Conservation (phyloP, 1,284 basidiomycete species). For the Rhodotorula sp. region DNA sequence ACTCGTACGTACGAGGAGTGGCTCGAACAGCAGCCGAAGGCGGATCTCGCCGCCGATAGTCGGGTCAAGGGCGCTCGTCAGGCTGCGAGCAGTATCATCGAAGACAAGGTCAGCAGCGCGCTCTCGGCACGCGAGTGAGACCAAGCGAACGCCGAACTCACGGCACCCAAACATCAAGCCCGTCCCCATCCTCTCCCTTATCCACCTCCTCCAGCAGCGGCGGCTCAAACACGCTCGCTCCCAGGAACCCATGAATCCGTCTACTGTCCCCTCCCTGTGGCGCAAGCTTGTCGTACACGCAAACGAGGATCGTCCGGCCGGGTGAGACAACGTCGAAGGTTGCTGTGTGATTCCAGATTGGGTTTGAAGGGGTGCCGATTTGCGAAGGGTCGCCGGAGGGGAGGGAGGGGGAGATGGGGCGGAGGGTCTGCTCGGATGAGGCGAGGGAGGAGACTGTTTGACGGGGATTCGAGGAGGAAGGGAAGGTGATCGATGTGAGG, state of each 20-base stretch:
- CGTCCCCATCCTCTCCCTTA: slow-evolving; percentile 44
- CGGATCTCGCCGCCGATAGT: slow-evolving; percentile 34
- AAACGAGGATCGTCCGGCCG: slow-evolving; percentile 48
- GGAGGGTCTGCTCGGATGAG: slow-evolving; percentile 2
- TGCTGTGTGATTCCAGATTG: slow-evolving; percentile 50
- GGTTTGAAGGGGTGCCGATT: slow-evolving; percentile 41
- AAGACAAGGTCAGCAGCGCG: background rate
- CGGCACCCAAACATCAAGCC: slow-evolving; percentile 50
- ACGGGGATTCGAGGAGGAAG: background rate
- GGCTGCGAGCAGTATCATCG: background rate
- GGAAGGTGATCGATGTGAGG: background rate
- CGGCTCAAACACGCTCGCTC: slow-evolving; percentile 48
- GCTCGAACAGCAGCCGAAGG: slow-evolving; percentile 29
- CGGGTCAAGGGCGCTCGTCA: slow-evolving; percentile 30
- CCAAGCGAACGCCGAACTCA: slow-evolving; percentile 26
- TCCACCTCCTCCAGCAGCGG: slow-evolving; percentile 35
- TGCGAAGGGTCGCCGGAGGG: slow-evolving; percentile 29
- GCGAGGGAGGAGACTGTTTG: slow-evolving; percentile 4
- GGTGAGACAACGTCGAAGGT: slow-evolving; percentile 51
- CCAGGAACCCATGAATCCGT: slow-evolving; percentile 48
- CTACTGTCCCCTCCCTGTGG: slow-evolving; percentile 22
- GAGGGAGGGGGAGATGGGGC: slow-evolving; percentile 25
- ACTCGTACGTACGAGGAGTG: slow-evolving; percentile 16
- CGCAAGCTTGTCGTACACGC: slow-evolving; percentile 49
- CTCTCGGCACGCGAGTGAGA: background rate